Evolutionary conservation across 169 alveolate genomes (phyloP).

Genomic region (Eimeria acervulina): DNA sequence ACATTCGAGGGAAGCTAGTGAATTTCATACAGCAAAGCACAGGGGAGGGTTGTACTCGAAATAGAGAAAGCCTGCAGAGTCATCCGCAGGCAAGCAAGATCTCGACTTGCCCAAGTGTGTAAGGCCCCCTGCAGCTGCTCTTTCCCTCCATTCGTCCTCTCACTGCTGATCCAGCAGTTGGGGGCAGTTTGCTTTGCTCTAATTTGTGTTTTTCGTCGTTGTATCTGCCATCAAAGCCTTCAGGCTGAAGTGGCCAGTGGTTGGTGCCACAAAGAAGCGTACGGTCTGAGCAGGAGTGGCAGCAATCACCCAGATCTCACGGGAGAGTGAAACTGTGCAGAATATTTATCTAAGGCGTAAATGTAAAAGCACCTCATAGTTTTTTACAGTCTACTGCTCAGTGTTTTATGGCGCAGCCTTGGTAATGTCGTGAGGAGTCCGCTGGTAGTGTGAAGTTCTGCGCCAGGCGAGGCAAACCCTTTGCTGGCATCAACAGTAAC

Average conservation of each 20-base stretch:
- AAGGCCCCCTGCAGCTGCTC: not conserved
- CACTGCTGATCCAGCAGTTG: not conserved
- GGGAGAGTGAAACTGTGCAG: not conserved
- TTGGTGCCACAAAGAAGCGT: not conserved
- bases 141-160: not conserved
- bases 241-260: not conserved
- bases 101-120: not conserved
- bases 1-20: not conserved
- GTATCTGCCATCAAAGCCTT: not conserved
- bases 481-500: no score
- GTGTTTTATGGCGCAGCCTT: not conserved
- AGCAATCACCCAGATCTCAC: not conserved
- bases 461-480: no score
- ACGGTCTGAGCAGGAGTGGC: not conserved
- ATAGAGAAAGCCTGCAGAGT: not conserved
- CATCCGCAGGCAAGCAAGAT: not conserved
- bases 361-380: no score
- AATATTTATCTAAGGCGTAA: not conserved
- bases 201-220: not conserved
- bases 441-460: no score
- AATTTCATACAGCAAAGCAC: not conserved
- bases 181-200: not conserved
- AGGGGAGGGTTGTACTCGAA: not conserved
- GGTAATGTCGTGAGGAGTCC: not conserved
- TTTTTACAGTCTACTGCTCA: not conserved